Evolutionary conservation across 768 basidiomycete species (phyloP).

Genomic region (Russula ochroleuca): DNA sequence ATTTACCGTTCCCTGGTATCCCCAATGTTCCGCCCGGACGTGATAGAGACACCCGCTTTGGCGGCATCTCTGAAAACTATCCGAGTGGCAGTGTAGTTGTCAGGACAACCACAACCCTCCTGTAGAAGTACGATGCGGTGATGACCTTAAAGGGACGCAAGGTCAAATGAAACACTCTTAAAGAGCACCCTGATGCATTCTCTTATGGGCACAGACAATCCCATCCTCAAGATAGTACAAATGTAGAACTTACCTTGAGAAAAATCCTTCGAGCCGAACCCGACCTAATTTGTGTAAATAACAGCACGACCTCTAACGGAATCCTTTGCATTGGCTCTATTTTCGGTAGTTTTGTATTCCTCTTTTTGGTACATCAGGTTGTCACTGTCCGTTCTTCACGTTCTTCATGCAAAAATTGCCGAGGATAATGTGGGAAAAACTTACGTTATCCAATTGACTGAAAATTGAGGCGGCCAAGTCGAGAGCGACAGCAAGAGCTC

Average conservation of each 20-base stretch:
- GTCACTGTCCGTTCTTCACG: too few species aligned
- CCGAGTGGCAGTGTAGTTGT: constrained; percentile 5
- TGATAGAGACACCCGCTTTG: constrained; percentile 2
- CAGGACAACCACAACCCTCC: constrained; percentile 40
- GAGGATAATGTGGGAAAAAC: constrained; percentile 10
- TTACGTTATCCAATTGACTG: neutral
- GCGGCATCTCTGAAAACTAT: neutral
- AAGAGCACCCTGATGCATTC: neutral
- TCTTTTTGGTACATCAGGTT: too few species aligned
- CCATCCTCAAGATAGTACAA: too few species aligned
- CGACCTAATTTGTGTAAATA: too few species aligned
- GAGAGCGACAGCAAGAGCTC: neutral
- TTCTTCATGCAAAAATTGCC: too few species aligned
- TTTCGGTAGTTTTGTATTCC: neutral
- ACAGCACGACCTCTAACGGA: too few species aligned
- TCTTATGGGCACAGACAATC: too few species aligned
- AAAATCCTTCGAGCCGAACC: too few species aligned
- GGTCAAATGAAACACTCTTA: neutral
- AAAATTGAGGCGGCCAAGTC: constrained; percentile 3
- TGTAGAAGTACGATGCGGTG: constrained; percentile 26
- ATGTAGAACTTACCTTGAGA: too few species aligned
- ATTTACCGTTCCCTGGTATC: constrained; percentile 64
- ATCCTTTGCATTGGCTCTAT: too few species aligned
- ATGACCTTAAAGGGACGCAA: neutral
- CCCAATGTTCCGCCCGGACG: constrained; percentile 39